Evolutionary conservation across 2,329 filamentous ascomycete genomes (phyloP), one percentile per base, ranked within the genome.

Genomic region (Cercospora brassicicola): DNA sequence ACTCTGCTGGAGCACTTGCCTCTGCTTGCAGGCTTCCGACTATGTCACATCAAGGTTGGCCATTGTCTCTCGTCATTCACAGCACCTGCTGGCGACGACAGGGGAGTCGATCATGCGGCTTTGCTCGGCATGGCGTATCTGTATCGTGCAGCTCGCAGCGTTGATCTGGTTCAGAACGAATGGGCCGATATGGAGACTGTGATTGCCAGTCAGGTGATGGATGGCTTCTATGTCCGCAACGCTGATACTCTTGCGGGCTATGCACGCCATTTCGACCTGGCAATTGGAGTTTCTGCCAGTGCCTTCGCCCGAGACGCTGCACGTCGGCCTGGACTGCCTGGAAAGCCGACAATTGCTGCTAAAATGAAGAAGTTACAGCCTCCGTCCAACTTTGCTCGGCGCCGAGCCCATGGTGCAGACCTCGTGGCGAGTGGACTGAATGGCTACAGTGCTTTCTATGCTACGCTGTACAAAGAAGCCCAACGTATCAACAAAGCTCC

Each of bases 261-360:
- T 30, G 63, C 63, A 18, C 33, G 56, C 6, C 63, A 65, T 36
- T 65, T 65, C 39, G 63, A 65, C 63, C 11, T 59, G 39, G 63
- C 63, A 15, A 31, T 65, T 15, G 63, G 63, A 9, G 55, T 59
- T 2, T 39, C 63, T 51, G 63, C 63, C 36, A 45, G 30, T 7
- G 28, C 53, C 23, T 65, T 59, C 42, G 31, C 63, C 8, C 33
- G 63, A n/a, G 18, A 33, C 11, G 53, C 18, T 15, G 26, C 42
- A 18, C 31, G 31, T 8, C 30, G 53, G 11, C 53, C 62, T n/a
- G 11, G 18, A n/a, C 18, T 59, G 10, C 62, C 61, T 13, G 20
- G 15, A 15, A n/a, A 26, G 20, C n/a, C 61, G n/a, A 39, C 30
- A n/a, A 26, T 36, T 18, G 5, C 26, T 8, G 13, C 26, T n/a